phyloP scores from a whole-genome alignment of 768 basidiomycete species.

The Chalciporus piperatus region DNA sequence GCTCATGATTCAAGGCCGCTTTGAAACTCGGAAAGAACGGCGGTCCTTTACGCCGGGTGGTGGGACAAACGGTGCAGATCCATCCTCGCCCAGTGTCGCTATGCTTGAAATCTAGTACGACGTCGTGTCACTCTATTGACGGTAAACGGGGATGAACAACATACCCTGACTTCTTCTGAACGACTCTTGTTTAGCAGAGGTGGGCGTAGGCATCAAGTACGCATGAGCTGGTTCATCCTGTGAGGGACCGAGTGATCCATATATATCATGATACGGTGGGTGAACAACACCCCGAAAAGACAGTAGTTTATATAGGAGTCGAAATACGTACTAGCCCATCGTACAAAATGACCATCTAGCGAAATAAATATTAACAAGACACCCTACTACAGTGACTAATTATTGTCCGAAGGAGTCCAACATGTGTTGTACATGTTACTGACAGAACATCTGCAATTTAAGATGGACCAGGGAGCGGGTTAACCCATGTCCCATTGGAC shows the following conservation, averaged over 20 bases:
- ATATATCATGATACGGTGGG: slow-evolving; percentile 12
- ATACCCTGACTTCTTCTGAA: slow-evolving; percentile 24
- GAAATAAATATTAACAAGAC: background rate
- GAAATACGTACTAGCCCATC: background rate
- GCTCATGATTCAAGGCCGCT: slow-evolving; percentile 34
- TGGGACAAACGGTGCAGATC: slow-evolving; percentile 34
- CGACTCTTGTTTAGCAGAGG: slow-evolving; percentile 16
- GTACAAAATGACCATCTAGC: background rate
- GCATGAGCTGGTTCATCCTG: slow-evolving; percentile 10
- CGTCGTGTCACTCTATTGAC: slow-evolving; percentile 1
- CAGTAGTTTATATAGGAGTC: slow-evolving; percentile 7
- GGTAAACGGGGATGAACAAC: background rate
- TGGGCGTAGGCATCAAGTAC: slow-evolving; percentile 22
- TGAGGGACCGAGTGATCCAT: background rate
- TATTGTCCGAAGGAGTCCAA: background rate
- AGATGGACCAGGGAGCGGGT: slow-evolving; percentile 70
- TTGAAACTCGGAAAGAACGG: slow-evolving; percentile 24
- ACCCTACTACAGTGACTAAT: background rate
- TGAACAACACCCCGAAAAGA: slow-evolving; percentile 15
- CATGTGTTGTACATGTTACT: background rate
- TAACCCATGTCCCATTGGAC: slow-evolving; percentile 80
- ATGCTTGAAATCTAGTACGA: slow-evolving; percentile 24
- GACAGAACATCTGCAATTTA: background rate
- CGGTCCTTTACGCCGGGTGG: slow-evolving; percentile 15
- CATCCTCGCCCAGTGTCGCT: slow-evolving; percentile 29